Evolutionary conservation across 2,329 filamentous ascomycete genomes (phyloP), one percentile per base, ranked within the genome.

Genomic region (Colletotrichum sansevieriae): DNA sequence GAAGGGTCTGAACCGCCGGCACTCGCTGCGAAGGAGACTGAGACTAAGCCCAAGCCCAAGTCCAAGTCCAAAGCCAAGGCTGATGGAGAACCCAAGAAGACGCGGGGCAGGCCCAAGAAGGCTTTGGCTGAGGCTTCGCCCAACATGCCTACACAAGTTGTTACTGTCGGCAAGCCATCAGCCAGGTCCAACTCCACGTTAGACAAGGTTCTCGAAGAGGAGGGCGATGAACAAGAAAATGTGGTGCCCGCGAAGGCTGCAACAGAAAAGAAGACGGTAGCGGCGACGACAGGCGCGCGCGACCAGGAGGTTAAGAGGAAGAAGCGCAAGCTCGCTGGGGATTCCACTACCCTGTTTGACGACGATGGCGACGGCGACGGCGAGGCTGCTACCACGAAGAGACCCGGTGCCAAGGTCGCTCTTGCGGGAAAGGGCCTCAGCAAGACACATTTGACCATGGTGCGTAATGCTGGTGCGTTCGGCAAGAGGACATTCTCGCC

Each of bases 291-390:
- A 20, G 72, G 74, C 54, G 75, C 72, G 80, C 74, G 76, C 76
- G 75, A 65, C 60, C 75, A 64, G 66, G 81, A 85, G 71, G 81
- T 78, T 7, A 87, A 84, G 78, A 90, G 88, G 76, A 93, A 91
- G 84, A 94, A 91, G 83, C 88, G 91, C 71, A 95, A 93, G 79
- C 80, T 93, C 5, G 83, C 92, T 1, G 89, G 90, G 4, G 82
- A 80, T 22, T 84, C 85, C 22, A 88, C 86, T 55, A 92, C 89
- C 3, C 76, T 96, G 6, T 93, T 95, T 9, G 90, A 90, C 4
- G 91, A 92, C 9, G 85, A 83, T 5, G 88, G 78, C 11, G 87
- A 87, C 68, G 80, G 33, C 22, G 55, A 57, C 20, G 49, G 33
- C 15, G 55, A 57, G 39, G 49, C 62, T 56, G 33, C 60, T 7